Base-by-base conservation (phyloP, 169 alveolate genomes). In the Plasmodium cynomolgi region DNA sequence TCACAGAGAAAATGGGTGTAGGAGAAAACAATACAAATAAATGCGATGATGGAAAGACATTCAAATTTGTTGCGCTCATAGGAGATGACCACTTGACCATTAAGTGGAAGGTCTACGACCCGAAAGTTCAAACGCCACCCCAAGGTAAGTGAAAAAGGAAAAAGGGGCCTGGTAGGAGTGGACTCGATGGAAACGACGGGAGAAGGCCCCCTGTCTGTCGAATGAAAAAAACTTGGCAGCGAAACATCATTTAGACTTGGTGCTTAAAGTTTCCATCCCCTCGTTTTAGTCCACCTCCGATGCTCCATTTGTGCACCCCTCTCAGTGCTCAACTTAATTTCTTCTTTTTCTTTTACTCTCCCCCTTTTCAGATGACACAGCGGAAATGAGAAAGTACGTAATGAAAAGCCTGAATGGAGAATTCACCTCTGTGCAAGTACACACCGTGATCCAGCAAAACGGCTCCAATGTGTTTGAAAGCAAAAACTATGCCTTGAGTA, bases 401-500 rank as follows among this genome's bases (percentile, higher is more conserved):
- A 31, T 58, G 8, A 11, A 23, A 56, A 83, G 5, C 6, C 23
- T 83, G 81, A 29, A 11, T n/a, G 41, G 81, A 17, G 81, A 47
- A 56, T 31, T 83, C 34, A 83, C 81, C 17, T n/a, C 91, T 8
- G 72, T 83, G 41, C 91, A 83, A 58, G 81, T 83, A 23, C 79
- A 56, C 72, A 56, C 33, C 7, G 31, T 31, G 3, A 5, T 83
- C 17, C 34, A 31, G 11, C 39, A 56, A 17, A 41, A 83, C 1
- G 79, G 72, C n/a, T 34, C 68, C 6, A 26, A 23, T n/a, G 31
- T 58, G 15, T 33, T 83, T 15, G 91, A 83, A 58, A 83, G 79
- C 37, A 58, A 83, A 83, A 83, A 83, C 71, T 83, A 83, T 58
- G 41, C 80, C 81, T 4, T 83, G 54, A 83, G 68, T 29, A 83